Conservation (phyloP, 2,329 filamentous ascomycete species). For the Aspergillus floridensis region DNA sequence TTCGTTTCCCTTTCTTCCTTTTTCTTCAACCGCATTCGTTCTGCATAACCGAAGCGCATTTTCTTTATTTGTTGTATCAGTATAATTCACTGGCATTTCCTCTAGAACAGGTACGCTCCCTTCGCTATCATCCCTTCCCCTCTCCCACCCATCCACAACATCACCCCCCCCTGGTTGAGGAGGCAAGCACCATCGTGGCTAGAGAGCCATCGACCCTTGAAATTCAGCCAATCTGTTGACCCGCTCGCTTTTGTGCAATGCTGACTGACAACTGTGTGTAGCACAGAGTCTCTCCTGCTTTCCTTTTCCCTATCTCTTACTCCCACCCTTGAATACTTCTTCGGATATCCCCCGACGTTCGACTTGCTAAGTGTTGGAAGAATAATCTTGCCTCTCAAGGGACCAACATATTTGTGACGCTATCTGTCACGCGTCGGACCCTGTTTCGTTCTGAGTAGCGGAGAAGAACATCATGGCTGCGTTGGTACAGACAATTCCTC, state of each 20-base stretch:
- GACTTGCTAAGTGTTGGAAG: conserved; percentile 11
- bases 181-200: conserved; percentile 6
- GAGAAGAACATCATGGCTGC: conserved; percentile 68
- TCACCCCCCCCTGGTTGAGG: conserved; percentile 3
- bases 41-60: conserved; percentile 20
- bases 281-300: conserved; percentile 20
- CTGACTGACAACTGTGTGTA: conserved; percentile 26
- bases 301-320: conserved; percentile 22
- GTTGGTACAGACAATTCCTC: conserved; percentile 76
- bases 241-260: conserved; percentile 19
- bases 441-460: conserved; percentile 16
- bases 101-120: conserved; percentile 31
- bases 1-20: conserved; percentile 27
- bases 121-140: conserved; percentile 3
- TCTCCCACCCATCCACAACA: neutral
- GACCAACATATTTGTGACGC: conserved; percentile 15
- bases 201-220: conserved; percentile 10
- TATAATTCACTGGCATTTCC: conserved; percentile 30
- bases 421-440: conserved; percentile 23
- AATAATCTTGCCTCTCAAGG: conserved; percentile 10
- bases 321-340: conserved; percentile 4
- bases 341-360: conserved; percentile 21
- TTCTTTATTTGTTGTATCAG: conserved; percentile 31
- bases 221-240: conserved; percentile 13
- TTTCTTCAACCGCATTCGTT: conserved; percentile 24